phyloP scores from a whole-genome alignment of 2,329 filamentous ascomycete genomes.

The Aureobasidium lini region DNA sequence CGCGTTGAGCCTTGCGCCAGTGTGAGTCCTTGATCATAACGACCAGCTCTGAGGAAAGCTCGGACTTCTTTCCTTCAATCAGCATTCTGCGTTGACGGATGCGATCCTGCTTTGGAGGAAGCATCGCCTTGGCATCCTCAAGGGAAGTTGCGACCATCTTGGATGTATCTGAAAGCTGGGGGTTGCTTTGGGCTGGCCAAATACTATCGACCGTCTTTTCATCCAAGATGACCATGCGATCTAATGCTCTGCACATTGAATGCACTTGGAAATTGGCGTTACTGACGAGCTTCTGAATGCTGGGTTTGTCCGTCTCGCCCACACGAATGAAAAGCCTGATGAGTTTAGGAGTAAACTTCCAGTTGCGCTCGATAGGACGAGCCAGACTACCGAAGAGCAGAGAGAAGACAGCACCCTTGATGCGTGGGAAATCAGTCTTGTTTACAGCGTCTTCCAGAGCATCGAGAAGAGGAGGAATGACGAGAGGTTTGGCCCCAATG shows the following conservation, averaged over 20 bases:
- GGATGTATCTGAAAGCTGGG: conserved; percentile 15
- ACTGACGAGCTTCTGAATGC: conserved; percentile 81
- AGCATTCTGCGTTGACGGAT: conserved; percentile 66
- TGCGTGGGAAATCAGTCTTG: conserved; percentile 75
- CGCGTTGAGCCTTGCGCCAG: conserved; percentile 92
- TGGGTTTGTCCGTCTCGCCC: conserved; percentile 83
- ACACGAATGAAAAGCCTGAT: conserved; percentile 87
- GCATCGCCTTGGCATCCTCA: conserved; percentile 53
- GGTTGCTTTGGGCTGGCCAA: conserved; percentile 44
- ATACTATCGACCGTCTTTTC: conserved; percentile 63
- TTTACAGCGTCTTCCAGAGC: conserved; percentile 72
- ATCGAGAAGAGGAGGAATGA: conserved; percentile 80
- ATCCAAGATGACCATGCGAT: conserved; percentile 78
- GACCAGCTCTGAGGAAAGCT: conserved; percentile 73
- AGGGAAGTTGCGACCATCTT: conserved; percentile 26
- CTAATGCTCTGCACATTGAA: conserved; percentile 84
- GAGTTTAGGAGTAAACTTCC: conserved; percentile 87
- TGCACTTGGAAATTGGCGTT: conserved; percentile 78
- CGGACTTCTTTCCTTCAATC: conserved; percentile 78
- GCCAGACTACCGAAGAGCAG: conserved; percentile 80
- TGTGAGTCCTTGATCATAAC: conserved; percentile 71
- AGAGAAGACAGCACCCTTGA: conserved; percentile 91
- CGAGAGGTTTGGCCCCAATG: conserved; percentile 76
- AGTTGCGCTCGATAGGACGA: conserved; percentile 82
- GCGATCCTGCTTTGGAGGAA: conserved; percentile 61